Evolutionary conservation across 1,139 yeast species (phyloP).

Genomic region (Suhomyces taliae): DNA sequence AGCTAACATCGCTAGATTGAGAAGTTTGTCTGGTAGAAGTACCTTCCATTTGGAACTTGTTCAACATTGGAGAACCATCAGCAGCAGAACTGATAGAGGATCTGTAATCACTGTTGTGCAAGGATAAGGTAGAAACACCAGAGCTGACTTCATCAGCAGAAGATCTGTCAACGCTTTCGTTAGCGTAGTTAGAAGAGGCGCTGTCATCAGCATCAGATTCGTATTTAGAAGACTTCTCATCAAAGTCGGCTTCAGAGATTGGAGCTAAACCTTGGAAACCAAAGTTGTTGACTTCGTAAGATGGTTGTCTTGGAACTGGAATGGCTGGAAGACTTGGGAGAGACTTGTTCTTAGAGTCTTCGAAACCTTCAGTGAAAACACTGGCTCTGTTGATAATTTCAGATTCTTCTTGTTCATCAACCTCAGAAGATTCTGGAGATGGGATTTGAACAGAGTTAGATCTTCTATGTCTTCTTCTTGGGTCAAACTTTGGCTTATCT

Average conservation of each 20-base stretch:
- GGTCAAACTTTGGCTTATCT: conserved; percentile 17
- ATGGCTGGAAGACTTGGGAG: conserved; percentile 8
- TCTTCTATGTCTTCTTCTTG: conserved; percentile 18
- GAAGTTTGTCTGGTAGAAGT: conserved; percentile 12
- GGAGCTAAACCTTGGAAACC: conserved; percentile 43
- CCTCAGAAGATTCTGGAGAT: conserved; percentile 16
- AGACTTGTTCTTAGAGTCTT: conserved; percentile 4
- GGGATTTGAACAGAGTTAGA: conserved; percentile 12
- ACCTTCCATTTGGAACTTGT: conserved; percentile 12
- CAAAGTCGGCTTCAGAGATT: conserved; percentile 37
- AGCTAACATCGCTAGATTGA: conserved; percentile 15
- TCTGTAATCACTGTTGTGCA: conserved; percentile 41
- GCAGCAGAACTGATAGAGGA: conserved; percentile 22
- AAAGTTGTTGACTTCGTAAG: conserved; percentile 31
- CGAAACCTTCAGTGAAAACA: conserved; percentile 8
- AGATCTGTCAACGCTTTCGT: conserved; percentile 16
- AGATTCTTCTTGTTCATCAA: conserved; percentile 15
- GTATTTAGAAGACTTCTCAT: conserved; percentile 36
- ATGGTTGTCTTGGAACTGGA: conserved; percentile 11
- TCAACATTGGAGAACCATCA: conserved; percentile 16
- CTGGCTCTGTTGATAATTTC: conserved; percentile 7
- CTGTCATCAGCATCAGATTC: conserved; percentile 31
- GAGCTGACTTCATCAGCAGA: conserved; percentile 28
- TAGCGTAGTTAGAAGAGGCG: conserved; percentile 20
- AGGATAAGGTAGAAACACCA: conserved; percentile 41